Evolutionary conservation across 2,329 filamentous ascomycete genomes (phyloP).

Genomic region (Aspergillus spinulosporus): DNA sequence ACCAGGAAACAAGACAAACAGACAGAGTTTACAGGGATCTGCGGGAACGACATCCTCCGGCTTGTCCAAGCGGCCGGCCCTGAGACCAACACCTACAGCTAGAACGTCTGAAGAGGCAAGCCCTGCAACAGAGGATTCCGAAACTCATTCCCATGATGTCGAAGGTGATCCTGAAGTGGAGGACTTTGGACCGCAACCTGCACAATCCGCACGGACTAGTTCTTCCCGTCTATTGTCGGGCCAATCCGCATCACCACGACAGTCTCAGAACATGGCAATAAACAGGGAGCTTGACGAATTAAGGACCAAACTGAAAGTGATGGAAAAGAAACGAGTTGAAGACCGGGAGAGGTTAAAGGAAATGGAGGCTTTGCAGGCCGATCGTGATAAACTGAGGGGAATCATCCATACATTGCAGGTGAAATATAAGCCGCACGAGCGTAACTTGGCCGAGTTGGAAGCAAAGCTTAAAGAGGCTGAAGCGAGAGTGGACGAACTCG

Average conservation of each 20-base stretch:
- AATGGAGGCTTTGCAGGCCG: constrained; percentile 70
- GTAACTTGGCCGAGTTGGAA: constrained; percentile 74
- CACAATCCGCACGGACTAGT: constrained; percentile 26
- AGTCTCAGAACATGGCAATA: constrained; percentile 50
- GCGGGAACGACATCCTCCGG: constrained; percentile 25
- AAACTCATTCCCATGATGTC: constrained; percentile 27
- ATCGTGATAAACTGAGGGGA: constrained; percentile 59
- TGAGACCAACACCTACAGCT: constrained; percentile 31
- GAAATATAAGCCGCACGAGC: constrained; percentile 82
- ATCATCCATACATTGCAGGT: constrained; percentile 89
- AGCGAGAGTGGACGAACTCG: constrained; percentile 66
- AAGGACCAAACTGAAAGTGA: constrained; percentile 79
- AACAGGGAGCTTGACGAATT: constrained; percentile 78
- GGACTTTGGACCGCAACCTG: constrained; percentile 25
- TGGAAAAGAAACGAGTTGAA: constrained; percentile 84
- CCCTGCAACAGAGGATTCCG: constrained; percentile 32
- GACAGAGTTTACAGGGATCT: constrained; percentile 30
- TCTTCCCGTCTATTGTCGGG: constrained; percentile 30
- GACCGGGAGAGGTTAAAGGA: constrained; percentile 81
- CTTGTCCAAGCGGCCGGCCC: constrained; percentile 35
- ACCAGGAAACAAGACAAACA: constrained; percentile 34
- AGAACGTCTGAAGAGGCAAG: constrained; percentile 31
- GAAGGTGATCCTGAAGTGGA: constrained; percentile 27
- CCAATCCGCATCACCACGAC: constrained; percentile 41
- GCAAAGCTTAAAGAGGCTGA: constrained; percentile 77